phyloP scores from a whole-genome alignment of 176 grass and related monocot species.

The Tillandsia leiboldiana region DNA sequence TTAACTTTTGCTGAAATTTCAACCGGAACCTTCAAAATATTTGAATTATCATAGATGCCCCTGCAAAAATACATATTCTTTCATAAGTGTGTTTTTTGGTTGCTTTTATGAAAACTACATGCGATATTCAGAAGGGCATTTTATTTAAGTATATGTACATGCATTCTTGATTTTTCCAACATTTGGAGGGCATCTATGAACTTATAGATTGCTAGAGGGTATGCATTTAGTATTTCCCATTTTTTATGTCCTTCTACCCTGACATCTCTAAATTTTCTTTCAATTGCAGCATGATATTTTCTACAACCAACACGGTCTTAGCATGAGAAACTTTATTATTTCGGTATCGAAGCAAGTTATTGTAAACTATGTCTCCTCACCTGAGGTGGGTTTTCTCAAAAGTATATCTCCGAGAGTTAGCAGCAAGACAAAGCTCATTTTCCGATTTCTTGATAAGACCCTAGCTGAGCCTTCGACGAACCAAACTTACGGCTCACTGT shows the following conservation, averaged over 20 bases:
- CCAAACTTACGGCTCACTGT: slow-evolving; percentile 41
- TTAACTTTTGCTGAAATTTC: too few relatives aligned
- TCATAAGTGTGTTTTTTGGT: too few relatives aligned
- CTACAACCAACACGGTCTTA: slow-evolving; percentile 45
- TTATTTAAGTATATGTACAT: too few relatives aligned
- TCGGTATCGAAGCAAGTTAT: slow-evolving; percentile 27
- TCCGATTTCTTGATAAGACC: slow-evolving; percentile 31
- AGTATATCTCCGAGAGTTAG: slow-evolving; percentile 39
- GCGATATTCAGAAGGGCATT: too few relatives aligned
- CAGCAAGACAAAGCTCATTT: slow-evolving; percentile 58
- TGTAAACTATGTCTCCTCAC: slow-evolving; percentile 64
- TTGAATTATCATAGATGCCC: too few relatives aligned
- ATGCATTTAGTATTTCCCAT: neutral
- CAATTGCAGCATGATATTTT: slow-evolving; percentile 47
- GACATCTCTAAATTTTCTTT: slow-evolving; percentile 6
- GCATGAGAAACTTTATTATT: slow-evolving; percentile 44
- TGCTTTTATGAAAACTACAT: too few relatives aligned
- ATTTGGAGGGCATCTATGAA: too few relatives aligned
- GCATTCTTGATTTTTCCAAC: too few relatives aligned
- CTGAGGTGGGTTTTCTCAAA: slow-evolving; percentile 56
- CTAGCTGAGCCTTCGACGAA: slow-evolving; percentile 56
- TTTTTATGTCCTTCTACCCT: neutral
- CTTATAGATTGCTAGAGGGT: too few relatives aligned
- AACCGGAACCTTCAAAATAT: too few relatives aligned
- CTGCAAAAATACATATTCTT: too few relatives aligned